Percentiles rank a stretch among this genome's conserved stretches.
These are phyloP conservation scores for Parastagonospora avenae DNA, from an alignment of 2,329 filamentous ascomycete genomes.

Conservation along the genomic window DNA sequence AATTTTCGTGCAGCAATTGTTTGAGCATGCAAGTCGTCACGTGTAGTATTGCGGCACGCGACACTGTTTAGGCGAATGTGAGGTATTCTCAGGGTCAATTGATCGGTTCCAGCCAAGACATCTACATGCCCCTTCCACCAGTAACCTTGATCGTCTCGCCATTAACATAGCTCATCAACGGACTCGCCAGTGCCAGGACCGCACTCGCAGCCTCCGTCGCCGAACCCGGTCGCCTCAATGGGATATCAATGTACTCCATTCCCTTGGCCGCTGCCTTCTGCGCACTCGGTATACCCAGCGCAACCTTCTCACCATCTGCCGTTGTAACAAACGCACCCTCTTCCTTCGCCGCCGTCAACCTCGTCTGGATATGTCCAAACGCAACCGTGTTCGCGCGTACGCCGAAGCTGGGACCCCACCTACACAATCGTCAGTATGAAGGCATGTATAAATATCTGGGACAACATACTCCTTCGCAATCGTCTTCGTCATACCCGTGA, in stretches of 20 bases:
- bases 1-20: constrained; percentile 2
- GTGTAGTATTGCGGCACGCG: not conserved
- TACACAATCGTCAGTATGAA: constrained; percentile 14
- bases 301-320: constrained; percentile 67
- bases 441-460: not conserved
- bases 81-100: too few relatives aligned
- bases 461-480: constrained; percentile 73
- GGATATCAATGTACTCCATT: constrained; percentile 68
- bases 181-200: constrained; percentile 79
- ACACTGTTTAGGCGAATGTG: not conserved
- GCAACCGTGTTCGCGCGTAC: constrained; percentile 83
- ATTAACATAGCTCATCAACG: constrained; percentile 81
- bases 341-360: constrained; percentile 84
- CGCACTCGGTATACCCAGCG: constrained; percentile 50
- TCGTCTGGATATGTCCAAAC: constrained; percentile 80
- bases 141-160: constrained; percentile 89
- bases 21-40: constrained; percentile 1
- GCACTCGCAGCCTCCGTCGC: constrained; percentile 80
- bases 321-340: constrained; percentile 78
- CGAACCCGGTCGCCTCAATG: constrained; percentile 75
- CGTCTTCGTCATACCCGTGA: constrained; percentile 82
- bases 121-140: constrained; percentile 70
- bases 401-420: constrained; percentile 81
- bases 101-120: not conserved
- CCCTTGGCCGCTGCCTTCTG: constrained; percentile 46